Base-by-base conservation (phyloP, 495 filamentous ascomycete species). In the Hypoxylon perforatum region DNA sequence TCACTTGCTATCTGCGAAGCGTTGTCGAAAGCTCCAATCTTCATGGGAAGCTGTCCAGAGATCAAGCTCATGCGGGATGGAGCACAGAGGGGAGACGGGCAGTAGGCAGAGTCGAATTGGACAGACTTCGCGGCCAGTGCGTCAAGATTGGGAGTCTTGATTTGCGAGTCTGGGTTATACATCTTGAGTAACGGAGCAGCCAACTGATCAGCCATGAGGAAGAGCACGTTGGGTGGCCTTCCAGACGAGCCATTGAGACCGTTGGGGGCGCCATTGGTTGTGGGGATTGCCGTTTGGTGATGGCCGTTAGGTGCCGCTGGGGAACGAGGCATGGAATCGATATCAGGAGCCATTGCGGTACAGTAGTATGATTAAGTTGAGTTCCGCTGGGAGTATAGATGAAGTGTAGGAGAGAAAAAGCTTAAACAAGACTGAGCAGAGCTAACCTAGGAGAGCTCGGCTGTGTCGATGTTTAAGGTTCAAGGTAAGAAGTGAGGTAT, bases 181-280 rank as follows among this genome's bases (percentile, higher is more conserved):
- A 94, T 90, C 77, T 89, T 91, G 54, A 97, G 85, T 60, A 91
- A 81, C 11, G 92, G 92, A 22, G 93, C 92, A 18, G 93, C 89
- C 76, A 97, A 87, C 80, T 97, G 93, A 78, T 97, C 93, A 44
- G 92, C 92, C 91, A 97, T 94, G 76, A 97, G 92, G 78, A 91
- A 92, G 49, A 93, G 84, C 65, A 93, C 90, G 76, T 93, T 93
- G 38, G 89, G 90, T 73, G 82, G 86, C 22, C 69, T 76, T 10
- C 42, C 11, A 15, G 57, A 44, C 48, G 60, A 42, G 33, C 56
- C 51, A 15, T 49, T 38, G 35, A 46, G 28, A 14, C 57, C 55
- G 17, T 57, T 47, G n/a, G 23, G 21, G 47, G 71, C 74, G 55
- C 63, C 68, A 69, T 78, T 74, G 36, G 46, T 35, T 38, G 52